Evolutionary conservation across 495 filamentous ascomycete genomes (phyloP).

Genomic region (Sporormia fimetaria): DNA sequence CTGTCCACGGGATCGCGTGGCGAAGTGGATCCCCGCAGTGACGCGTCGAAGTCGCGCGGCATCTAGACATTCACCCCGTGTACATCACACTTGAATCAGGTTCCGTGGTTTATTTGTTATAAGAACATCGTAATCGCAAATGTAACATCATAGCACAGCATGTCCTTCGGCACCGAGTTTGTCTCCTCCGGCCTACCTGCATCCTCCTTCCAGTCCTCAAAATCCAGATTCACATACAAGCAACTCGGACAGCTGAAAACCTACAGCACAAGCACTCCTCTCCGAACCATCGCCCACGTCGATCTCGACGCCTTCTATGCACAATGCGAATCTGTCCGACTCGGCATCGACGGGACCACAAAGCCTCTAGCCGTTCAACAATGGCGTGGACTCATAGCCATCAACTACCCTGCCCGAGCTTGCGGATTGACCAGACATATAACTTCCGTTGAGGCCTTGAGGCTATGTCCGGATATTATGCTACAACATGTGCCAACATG

Average conservation of each 20-base stretch:
- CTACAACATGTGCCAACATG: slow-evolving; percentile 93
- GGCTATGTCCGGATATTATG: slow-evolving; percentile 72
- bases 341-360: slow-evolving; percentile 54
- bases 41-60: too few relatives aligned
- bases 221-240: slow-evolving; percentile 70
- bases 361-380: slow-evolving; percentile 87
- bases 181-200: too few relatives aligned
- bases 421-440: slow-evolving; percentile 69
- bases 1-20: too few relatives aligned
- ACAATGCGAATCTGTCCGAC: slow-evolving; percentile 84
- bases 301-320: slow-evolving; percentile 98
- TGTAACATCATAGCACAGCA: too few relatives aligned
- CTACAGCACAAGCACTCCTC: slow-evolving; percentile 58
- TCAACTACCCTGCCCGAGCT: slow-evolving; percentile 83
- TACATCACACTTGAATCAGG: too few relatives aligned
- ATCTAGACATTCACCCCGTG: too few relatives aligned
- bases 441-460: slow-evolving; percentile 69
- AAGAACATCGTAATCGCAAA: too few relatives aligned
- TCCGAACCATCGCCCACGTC: slow-evolving; percentile 81
- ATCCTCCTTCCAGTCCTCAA: too few relatives aligned
- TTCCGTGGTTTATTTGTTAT: too few relatives aligned
- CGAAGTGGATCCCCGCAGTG: too few relatives aligned
- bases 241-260: slow-evolving; percentile 65
- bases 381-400: slow-evolving; percentile 78
- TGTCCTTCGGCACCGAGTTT: too few relatives aligned